Conservation (phyloP, 2,329 filamentous ascomycete species). For the Aschersonia sp. region DNA sequence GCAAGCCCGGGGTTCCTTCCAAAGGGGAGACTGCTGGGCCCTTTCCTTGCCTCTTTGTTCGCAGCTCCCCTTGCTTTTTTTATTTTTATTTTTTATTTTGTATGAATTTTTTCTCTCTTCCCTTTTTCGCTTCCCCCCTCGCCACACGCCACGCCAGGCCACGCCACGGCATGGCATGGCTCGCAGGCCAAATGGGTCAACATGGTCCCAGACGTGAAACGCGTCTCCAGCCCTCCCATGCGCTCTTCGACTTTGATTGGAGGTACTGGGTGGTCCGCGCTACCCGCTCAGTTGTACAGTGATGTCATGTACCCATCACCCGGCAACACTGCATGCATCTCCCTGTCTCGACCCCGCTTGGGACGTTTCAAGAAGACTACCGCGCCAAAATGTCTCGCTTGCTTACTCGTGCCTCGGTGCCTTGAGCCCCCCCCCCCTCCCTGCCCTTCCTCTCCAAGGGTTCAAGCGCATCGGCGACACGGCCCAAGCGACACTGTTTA, state of each 20-base stretch:
- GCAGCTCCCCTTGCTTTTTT: too few relatives aligned
- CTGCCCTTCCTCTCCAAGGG: background rate
- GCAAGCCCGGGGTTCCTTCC: too few relatives aligned
- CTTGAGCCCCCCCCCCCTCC: background rate
- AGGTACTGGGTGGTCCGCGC: background rate
- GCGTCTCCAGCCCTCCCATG: background rate
- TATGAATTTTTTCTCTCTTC: too few relatives aligned
- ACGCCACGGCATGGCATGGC: too few relatives aligned
- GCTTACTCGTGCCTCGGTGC: background rate
- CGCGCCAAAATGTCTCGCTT: background rate
- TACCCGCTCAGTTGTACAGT: background rate
- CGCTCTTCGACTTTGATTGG: background rate
- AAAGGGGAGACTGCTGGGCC: too few relatives aligned
- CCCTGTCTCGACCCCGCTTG: background rate
- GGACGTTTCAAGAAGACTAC: slow-evolving; percentile 1
- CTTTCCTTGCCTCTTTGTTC: too few relatives aligned
- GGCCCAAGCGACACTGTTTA: too few relatives aligned
- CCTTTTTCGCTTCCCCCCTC: too few relatives aligned
- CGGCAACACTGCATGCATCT: background rate
- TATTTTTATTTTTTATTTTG: too few relatives aligned
- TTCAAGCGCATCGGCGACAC: too few relatives aligned
- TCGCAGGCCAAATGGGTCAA: too few relatives aligned
- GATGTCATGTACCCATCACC: background rate
- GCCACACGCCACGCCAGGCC: too few relatives aligned
- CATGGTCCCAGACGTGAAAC: background rate